Evolutionary conservation across 352 stramenopile genomes (phyloP), one percentile per base, ranked within the genome.

Genomic region (Blastocystis sp.): DNA sequence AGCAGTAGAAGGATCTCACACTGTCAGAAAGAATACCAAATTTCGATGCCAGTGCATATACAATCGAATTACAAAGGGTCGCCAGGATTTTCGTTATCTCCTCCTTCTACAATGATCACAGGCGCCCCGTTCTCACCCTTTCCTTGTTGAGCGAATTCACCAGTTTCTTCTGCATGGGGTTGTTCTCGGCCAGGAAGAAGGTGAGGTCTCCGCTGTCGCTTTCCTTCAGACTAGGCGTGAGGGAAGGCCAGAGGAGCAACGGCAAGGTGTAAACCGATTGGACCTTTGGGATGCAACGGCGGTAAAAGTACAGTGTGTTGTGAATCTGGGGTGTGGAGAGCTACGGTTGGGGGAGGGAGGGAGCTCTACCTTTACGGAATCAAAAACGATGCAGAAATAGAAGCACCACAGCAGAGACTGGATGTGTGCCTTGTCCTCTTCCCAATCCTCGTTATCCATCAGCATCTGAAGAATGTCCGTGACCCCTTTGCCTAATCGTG

Each of bases 281-380:
- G 0, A 42, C 45, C 19, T 3, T 38, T 4, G 45, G 2, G 28
- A 54, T 43, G 43, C 71, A 81, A 65, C 71, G 71, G 28, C 60
- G 54, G 43, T 81, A 81, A 65, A 81, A 81, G 52, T 66, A 81
- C 19, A 81, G 71, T 14, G 52, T 66, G 71, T 81, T 81, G 34
- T 28, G 28, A 19, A 81, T 65, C 34, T 21, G 48, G 11, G 71
- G 43, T 3, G 43, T 65, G n/a, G 71, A 81, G 3, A 81, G 28
- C 71, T 81, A 28, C 34, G 14, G 11, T 60, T 3, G 40, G 28
- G 21, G 19, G 34, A 79, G 14, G 40, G 10, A 11, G 40, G 14
- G 3, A n/a, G 6, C n/a, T 34, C 28, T 40, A 81, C 71, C n/a
- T 81, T 81, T 24, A 81, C 66, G 19, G 71, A 81, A 40, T 81